phyloP scores from a whole-genome alignment of 73 alveolate species.

The Tetrahymena thermophila region DNA sequence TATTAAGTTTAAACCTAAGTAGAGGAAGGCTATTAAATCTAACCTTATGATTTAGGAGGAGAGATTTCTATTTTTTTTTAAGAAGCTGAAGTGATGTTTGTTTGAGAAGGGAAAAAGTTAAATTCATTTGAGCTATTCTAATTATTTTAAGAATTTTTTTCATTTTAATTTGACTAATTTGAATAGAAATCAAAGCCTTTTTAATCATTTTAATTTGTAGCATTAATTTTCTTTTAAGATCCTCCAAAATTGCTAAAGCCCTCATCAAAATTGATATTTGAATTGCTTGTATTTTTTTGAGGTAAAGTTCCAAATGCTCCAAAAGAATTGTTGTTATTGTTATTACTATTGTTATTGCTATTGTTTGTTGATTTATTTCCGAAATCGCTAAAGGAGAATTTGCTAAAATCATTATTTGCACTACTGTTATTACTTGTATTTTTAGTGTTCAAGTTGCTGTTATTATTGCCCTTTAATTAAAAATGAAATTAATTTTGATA shows the following conservation, averaged over 20 bases:
- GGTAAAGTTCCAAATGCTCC: neutral
- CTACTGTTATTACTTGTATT: neutral
- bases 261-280: neutral
- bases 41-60: neutral
- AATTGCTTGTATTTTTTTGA: neutral
- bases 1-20: neutral
- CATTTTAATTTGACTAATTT: neutral
- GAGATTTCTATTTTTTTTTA: neutral
- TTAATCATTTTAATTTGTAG: neutral
- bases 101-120: neutral
- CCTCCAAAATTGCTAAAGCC: neutral
- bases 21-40: neutral
- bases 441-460: neutral
- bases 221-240: neutral
- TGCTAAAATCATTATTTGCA: neutral
- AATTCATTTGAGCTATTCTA: neutral
- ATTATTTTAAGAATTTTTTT: neutral
- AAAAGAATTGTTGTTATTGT: neutral
- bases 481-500: neutral
- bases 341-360: neutral
- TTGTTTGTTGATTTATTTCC: neutral
- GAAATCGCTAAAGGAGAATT: neutral
- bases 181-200: neutral
- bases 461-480: neutral
- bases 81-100: neutral